Percentiles rank a stretch among this genome's conserved stretches.
phyloP scores from a whole-genome alignment of 768 basidiomycete species.

The Trametes cubensis region DNA sequence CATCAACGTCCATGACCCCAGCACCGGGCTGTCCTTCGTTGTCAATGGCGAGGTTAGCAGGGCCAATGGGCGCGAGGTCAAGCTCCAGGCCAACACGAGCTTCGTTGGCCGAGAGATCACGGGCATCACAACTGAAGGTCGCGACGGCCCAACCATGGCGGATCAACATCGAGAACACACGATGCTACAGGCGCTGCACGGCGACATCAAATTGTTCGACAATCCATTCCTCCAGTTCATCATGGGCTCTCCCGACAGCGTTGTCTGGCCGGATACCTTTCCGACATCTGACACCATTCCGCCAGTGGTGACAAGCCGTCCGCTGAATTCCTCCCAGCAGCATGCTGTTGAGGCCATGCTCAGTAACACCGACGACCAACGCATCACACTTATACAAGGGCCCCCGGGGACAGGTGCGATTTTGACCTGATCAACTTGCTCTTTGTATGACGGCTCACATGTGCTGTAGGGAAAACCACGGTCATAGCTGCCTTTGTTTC shows the following conservation, averaged over 20 bases:
- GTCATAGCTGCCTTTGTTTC: slow-evolving; percentile 38
- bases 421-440: background rate
- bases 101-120: slow-evolving; percentile 37
- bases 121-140: slow-evolving; percentile 53
- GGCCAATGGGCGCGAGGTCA: slow-evolving; percentile 26
- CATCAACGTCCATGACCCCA: slow-evolving; percentile 29
- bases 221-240: slow-evolving; percentile 44
- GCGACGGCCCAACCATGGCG: slow-evolving; percentile 59
- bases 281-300: slow-evolving; percentile 27
- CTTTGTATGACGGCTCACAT: background rate
- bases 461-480: slow-evolving; percentile 32
- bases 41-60: slow-evolving; percentile 28
- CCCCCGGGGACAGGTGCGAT: slow-evolving; percentile 35
- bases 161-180: slow-evolving; percentile 45
- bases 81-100: slow-evolving; percentile 28
- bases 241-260: slow-evolving; percentile 35
- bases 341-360: slow-evolving; percentile 44
- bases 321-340: slow-evolving; percentile 44
- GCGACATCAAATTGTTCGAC: slow-evolving; percentile 30
- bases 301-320: slow-evolving; percentile 28
- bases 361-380: slow-evolving; percentile 34
- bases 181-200: slow-evolving; percentile 42
- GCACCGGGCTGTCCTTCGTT: slow-evolving; percentile 29
- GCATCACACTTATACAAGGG: slow-evolving; percentile 40
- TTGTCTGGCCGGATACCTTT: slow-evolving; percentile 42